Conservation (phyloP, 2,329 filamentous ascomycete genomes). For the Orbilia quercus region DNA sequence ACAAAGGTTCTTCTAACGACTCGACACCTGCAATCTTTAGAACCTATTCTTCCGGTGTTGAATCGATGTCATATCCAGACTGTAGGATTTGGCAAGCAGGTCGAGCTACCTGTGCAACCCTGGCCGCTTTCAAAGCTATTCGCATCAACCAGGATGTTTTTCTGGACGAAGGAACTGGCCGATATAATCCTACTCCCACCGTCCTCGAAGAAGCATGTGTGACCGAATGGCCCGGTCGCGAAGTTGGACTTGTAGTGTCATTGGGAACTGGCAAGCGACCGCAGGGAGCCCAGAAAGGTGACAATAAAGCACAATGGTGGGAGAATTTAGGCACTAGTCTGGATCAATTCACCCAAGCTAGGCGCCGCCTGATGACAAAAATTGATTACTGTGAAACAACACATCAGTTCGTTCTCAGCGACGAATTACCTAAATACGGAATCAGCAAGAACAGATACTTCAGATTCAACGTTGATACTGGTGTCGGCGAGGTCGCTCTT, state of each 20-base stretch:
- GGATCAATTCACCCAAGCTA: slow-evolving; percentile 81
- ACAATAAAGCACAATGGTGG: slow-evolving; percentile 63
- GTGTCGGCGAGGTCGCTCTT: slow-evolving; percentile 96
- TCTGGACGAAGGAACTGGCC: slow-evolving; percentile 88
- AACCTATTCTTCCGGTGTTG: slow-evolving; percentile 95
- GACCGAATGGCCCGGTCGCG: slow-evolving; percentile 94
- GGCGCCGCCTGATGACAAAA: slow-evolving; percentile 84
- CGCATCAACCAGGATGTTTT: slow-evolving; percentile 92
- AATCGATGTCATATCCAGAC: slow-evolving; percentile 89
- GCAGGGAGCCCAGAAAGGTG: slow-evolving; percentile 77
- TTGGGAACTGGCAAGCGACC: slow-evolving; percentile 91
- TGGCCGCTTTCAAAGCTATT: slow-evolving; percentile 93
- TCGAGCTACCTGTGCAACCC: slow-evolving; percentile 87
- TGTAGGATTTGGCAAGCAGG: slow-evolving; percentile 98
- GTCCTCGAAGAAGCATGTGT: slow-evolving; percentile 78
- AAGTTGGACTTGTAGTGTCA: slow-evolving; percentile 90
- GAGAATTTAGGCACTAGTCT: slow-evolving; percentile 58
- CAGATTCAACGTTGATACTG: slow-evolving; percentile 92
- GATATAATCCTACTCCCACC: slow-evolving; percentile 87
- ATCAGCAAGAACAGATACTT: slow-evolving; percentile 93
- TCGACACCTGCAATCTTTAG: slow-evolving; percentile 78
- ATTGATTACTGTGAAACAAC: slow-evolving; percentile 95
- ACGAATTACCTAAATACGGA: slow-evolving; percentile 69
- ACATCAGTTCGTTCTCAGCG: slow-evolving; percentile 69
- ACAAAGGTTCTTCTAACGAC: slow-evolving; percentile 79